Evolutionary conservation across 169 alveolate genomes (phyloP), one percentile per base, ranked within the genome.

Genomic region (Cryptosporidium ryanae): DNA sequence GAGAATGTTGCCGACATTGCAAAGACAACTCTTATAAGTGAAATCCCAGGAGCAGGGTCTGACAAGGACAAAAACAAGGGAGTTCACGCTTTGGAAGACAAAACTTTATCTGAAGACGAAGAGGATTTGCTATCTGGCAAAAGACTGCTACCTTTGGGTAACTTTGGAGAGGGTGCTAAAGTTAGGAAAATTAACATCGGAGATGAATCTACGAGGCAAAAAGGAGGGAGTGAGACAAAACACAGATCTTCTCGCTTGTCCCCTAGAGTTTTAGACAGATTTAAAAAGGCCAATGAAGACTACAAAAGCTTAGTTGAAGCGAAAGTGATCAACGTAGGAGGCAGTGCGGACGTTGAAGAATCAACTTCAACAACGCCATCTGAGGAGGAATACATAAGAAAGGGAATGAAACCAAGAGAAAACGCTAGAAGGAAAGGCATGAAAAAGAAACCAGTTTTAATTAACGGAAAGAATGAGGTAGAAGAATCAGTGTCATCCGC

Each of bases 361-460:
- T 61, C 66, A 6, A 10, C 8, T 10, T 38, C 46, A 6, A 38
- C 44, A 34, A 34, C 46, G 46, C 8, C 46, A 0, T 18, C 43
- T 32, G 71, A 76, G 13, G 71, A 59, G 59, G 25, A 8, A 23
- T 44, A 38, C 21, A 44, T 57, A n/a, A 38, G 29, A 48, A 76
- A 44, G 29, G 87, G 87, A 8, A 43, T 59, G n/a, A 76, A 76
- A n/a, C 87, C 87, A 12, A 76, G 87, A 10, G 55, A 57, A n/a
- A n/a, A 76, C 44, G 17, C 64, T 54, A 18, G 70, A 76, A 12
- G 25, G 59, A 55, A 59, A 25, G 27, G 15, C 21, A 17, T 3
- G 25, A 43, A 8, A 76, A 32, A 29, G 31, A 55, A 5, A 38
- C 46, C 46, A 38, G 46, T 38, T 10, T 38, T 38, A 10, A n/a